A percentile compares a stretch with the other conserved stretches of the same genome.
These are phyloP conservation scores for Trichoderma sp. DNA, from an alignment of 2,329 filamentous ascomycete genomes.

Conservation along the genomic window DNA sequence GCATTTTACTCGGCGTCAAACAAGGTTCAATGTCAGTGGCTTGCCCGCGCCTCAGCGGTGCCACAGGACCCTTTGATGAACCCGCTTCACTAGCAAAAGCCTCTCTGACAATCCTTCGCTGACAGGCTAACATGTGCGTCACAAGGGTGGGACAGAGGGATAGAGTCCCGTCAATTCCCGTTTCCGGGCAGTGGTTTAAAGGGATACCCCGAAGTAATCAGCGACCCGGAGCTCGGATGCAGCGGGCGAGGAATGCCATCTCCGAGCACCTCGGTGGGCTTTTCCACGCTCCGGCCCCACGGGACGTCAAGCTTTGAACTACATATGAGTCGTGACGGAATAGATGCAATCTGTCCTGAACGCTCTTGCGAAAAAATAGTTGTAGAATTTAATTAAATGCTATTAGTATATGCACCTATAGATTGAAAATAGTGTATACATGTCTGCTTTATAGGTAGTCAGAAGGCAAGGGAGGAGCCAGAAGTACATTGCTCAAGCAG, in stretches of 20 bases:
- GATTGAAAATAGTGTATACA: too few relatives aligned
- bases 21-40: not conserved
- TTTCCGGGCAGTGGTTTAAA: not conserved
- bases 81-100: not conserved
- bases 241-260: slow-evolving; percentile 13
- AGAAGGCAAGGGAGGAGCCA: too few relatives aligned
- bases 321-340: not conserved
- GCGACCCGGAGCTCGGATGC: slow-evolving; percentile 16
- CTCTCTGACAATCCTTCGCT: slow-evolving; percentile 5
- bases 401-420: too few relatives aligned
- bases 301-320: not conserved
- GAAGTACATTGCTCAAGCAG: too few relatives aligned
- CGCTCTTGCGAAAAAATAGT: not conserved
- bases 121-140: not conserved
- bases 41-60: not conserved
- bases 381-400: too few relatives aligned
- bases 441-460: too few relatives aligned
- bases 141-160: not conserved
- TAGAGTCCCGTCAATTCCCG: slow-evolving; percentile 20
- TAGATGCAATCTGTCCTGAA: not conserved
- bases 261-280: slow-evolving; percentile 21
- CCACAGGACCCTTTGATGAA: not conserved
- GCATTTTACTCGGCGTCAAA: not conserved
- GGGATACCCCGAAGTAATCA: not conserved
- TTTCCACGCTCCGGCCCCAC: slow-evolving; percentile 1